Evolutionary conservation across 345 rosid genomes (phyloP).

Genomic region (Clausena lansium): DNA sequence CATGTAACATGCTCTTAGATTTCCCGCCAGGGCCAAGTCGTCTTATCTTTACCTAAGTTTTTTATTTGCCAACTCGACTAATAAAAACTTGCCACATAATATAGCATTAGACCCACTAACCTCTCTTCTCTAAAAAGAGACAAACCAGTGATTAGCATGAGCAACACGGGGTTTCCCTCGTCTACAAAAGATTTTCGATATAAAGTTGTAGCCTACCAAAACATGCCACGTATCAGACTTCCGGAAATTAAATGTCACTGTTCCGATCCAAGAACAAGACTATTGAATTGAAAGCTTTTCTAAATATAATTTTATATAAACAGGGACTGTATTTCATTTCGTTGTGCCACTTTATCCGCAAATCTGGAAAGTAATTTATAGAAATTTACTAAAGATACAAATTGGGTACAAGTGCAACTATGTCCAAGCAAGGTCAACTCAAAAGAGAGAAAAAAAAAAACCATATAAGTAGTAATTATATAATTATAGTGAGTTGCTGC

Average conservation of each 20-base stretch:
- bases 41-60: background rate
- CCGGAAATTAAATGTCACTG: background rate
- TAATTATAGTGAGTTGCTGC: background rate
- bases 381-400: background rate
- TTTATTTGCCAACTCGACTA: background rate
- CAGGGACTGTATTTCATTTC: too few relatives aligned
- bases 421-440: background rate
- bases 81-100: background rate
- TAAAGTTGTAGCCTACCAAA: background rate
- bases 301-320: too few relatives aligned
- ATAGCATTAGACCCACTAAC: background rate
- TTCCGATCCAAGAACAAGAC: background rate
- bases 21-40: background rate
- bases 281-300: too few relatives aligned
- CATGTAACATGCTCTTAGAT: background rate
- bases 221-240: background rate
- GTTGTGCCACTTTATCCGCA: too few relatives aligned
- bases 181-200: background rate
- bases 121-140: background rate
- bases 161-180: conserved; percentile 1
- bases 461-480: too few relatives aligned
- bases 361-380: too few relatives aligned
- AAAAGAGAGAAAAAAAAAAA: background rate
- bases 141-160: background rate
- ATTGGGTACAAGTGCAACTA: too few relatives aligned